These are phyloP conservation scores for Xylaria grammica DNA, from an alignment of 495 filamentous ascomycete genomes.

Conservation along the genomic window DNA sequence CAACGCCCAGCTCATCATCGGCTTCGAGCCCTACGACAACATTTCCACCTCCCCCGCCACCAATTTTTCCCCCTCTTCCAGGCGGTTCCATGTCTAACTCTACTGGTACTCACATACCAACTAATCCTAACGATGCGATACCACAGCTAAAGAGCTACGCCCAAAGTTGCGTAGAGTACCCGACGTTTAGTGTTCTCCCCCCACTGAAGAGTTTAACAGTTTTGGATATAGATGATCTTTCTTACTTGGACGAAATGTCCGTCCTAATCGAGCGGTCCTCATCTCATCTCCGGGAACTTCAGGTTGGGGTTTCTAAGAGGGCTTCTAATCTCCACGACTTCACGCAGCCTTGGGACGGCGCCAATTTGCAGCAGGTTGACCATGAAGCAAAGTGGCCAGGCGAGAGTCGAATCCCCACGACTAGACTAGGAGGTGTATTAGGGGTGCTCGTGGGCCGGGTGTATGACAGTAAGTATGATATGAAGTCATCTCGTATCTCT, in stretches of 20 bases:
- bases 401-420: slow-evolving; percentile 51
- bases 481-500: neutral
- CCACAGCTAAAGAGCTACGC: slow-evolving; percentile 42
- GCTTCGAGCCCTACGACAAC: slow-evolving; percentile 29
- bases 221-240: slow-evolving; percentile 85
- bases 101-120: slow-evolving; percentile 43
- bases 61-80: neutral
- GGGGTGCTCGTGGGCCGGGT: slow-evolving; percentile 71
- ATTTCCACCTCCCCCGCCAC: slow-evolving; percentile 25
- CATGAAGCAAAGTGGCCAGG: slow-evolving; percentile 57
- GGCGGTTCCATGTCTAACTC: neutral
- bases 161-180: slow-evolving; percentile 70
- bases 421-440: slow-evolving; percentile 70
- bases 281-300: slow-evolving; percentile 71
- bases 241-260: slow-evolving; percentile 89
- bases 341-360: slow-evolving; percentile 66
- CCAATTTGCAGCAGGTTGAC: slow-evolving; percentile 62
- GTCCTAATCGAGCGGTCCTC: slow-evolving; percentile 77
- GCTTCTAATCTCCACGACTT: slow-evolving; percentile 59
- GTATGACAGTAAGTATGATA: slow-evolving; percentile 57
- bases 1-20: slow-evolving; percentile 28
- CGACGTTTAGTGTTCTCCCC: slow-evolving; percentile 84
- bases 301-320: slow-evolving; percentile 75
- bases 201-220: slow-evolving; percentile 81
- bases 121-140: slow-evolving; percentile 32